Conservation (phyloP, 129 eudicot genomes). For the Calendula officinalis region DNA sequence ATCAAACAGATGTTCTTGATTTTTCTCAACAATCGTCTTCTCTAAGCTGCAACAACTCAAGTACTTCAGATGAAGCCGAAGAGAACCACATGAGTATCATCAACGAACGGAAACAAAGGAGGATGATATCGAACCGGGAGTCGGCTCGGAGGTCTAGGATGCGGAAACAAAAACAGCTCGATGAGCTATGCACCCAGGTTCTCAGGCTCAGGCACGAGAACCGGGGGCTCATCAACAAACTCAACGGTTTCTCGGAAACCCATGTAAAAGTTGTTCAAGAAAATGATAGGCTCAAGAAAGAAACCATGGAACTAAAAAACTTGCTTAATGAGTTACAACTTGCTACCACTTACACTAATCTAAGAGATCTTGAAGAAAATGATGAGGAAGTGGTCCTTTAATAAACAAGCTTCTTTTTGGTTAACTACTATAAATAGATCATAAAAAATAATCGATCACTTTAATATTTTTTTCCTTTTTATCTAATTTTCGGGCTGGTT, state of each 20-base stretch:
- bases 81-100: conserved; percentile 44
- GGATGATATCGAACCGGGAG: conserved; percentile 83
- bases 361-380: conserved; percentile 36
- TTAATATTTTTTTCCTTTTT: neutral
- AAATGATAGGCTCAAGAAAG: conserved; percentile 66
- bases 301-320: conserved; percentile 54
- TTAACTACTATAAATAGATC: neutral
- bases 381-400: neutral
- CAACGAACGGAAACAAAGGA: conserved; percentile 61
- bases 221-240: conserved; percentile 46
- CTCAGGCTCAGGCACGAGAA: conserved; percentile 61
- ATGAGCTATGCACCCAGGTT: conserved; percentile 80
- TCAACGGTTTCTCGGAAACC: conserved; percentile 46
- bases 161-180: conserved; percentile 86
- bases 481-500: neutral
- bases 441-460: conserved; percentile 2
- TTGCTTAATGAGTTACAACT: conserved; percentile 50
- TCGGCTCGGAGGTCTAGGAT: conserved; percentile 84
- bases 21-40: conserved; percentile 44
- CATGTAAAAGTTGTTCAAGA: conserved; percentile 53
- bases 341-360: conserved; percentile 30
- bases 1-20: conserved; percentile 32
- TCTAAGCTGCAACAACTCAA: conserved; percentile 50
- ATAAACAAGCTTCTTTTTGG: neutral
- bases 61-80: conserved; percentile 81